A percentile compares a stretch with the other conserved stretches of the same genome.
Conservation (phyloP, 2,329 filamentous ascomycete species). For the Amauroascus niger region DNA sequence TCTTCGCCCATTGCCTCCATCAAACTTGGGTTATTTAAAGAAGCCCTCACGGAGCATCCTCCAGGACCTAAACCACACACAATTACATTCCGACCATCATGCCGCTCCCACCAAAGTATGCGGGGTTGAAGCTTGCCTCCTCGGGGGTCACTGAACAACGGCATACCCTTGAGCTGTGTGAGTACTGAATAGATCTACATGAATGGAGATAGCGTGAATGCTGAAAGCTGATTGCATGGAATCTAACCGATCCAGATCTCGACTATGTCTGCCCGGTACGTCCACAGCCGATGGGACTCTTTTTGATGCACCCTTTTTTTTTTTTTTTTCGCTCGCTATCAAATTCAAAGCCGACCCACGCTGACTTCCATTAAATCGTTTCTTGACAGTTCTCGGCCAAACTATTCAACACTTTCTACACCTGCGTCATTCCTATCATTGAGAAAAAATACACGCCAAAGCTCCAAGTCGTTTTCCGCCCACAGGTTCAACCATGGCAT, state of each 20-base stretch:
- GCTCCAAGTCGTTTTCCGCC: constrained; percentile 72
- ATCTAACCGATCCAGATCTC: constrained; percentile 47
- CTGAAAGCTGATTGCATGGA: not conserved
- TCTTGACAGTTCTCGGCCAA: constrained; percentile 49
- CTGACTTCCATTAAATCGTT: too few species aligned
- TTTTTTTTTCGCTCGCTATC: too few species aligned
- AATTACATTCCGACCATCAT: constrained; percentile 29
- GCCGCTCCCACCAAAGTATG: constrained; percentile 52
- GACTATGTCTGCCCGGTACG: constrained; percentile 77
- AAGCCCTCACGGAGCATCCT: not conserved
- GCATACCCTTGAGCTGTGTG: constrained; percentile 35
- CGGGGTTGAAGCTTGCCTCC: constrained; percentile 38
- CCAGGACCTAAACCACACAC: not conserved
- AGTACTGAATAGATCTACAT: too few species aligned
- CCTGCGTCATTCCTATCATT: constrained; percentile 55
- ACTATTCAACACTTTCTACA: constrained; percentile 68
- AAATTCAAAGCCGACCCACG: too few species aligned
- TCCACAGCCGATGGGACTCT: not conserved
- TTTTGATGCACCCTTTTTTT: not conserved
- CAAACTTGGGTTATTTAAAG: too few species aligned
- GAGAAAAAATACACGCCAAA: constrained; percentile 45
- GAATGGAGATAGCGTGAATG: too few species aligned
- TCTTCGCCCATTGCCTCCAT: too few species aligned
- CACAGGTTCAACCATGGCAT: constrained; percentile 93
- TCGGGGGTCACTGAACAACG: constrained; percentile 20